A percentile compares a stretch with the other conserved stretches of the same genome.
Conservation (phyloP, 2,329 filamentous ascomycete species). For the Aspergillus versicolor region DNA sequence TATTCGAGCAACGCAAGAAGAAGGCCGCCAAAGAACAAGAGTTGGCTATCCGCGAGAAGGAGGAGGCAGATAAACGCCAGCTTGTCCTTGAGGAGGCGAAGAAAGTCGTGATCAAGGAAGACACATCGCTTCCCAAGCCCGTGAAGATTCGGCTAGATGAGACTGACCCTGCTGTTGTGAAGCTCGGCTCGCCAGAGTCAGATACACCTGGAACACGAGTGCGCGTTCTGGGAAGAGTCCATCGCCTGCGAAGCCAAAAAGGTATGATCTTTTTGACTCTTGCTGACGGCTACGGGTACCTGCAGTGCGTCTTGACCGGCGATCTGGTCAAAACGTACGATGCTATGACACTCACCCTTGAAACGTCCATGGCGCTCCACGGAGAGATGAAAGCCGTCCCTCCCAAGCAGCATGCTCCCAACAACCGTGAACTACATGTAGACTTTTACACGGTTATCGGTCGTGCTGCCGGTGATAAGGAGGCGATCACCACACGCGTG, state of each 20-base stretch:
- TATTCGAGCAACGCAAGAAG: slow-evolving; percentile 75
- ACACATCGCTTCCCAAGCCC: slow-evolving; percentile 69
- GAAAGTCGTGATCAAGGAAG: slow-evolving; percentile 70
- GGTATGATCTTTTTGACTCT: slow-evolving; percentile 84
- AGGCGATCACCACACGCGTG: slow-evolving; percentile 85
- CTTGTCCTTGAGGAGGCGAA: slow-evolving; percentile 78
- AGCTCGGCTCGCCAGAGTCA: slow-evolving; percentile 55
- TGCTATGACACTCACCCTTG: slow-evolving; percentile 77
- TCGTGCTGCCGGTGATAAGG: slow-evolving; percentile 78
- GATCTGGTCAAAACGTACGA: slow-evolving; percentile 90
- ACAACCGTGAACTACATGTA: slow-evolving; percentile 83
- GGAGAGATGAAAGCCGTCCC: slow-evolving; percentile 84
- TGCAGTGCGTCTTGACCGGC: slow-evolving; percentile 82
- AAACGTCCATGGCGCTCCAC: slow-evolving; percentile 80
- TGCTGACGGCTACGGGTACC: slow-evolving; percentile 76
- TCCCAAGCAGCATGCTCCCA: slow-evolving; percentile 72
- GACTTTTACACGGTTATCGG: slow-evolving; percentile 84
- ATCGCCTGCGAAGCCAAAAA: slow-evolving; percentile 78
- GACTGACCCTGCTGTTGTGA: slow-evolving; percentile 60
- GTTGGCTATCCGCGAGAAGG: slow-evolving; percentile 67
- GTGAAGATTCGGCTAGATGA: slow-evolving; percentile 74
- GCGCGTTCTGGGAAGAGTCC: slow-evolving; percentile 77
- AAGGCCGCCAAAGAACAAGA: slow-evolving; percentile 78
- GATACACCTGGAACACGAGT: slow-evolving; percentile 69
- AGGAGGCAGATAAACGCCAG: slow-evolving; percentile 69